Evolutionary conservation across 495 filamentous ascomycete species (phyloP).

Genomic region (Aspergillus egyptiacus): DNA sequence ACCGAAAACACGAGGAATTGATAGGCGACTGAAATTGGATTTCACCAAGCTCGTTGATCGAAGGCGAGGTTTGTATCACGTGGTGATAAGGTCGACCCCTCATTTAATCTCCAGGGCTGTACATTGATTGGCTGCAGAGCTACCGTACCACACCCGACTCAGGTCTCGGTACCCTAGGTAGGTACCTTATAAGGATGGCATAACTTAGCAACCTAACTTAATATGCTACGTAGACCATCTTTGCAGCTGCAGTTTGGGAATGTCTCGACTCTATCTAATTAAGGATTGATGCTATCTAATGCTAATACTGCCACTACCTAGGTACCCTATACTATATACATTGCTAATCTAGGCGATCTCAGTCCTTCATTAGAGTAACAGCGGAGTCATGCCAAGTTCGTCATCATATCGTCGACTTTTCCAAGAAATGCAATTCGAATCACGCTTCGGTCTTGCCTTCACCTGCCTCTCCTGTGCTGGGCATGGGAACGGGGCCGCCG

Average conservation of each 20-base stretch:
- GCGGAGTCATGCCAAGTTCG: slow-evolving; percentile 1
- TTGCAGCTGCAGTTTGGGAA: too few relatives aligned
- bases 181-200: too few relatives aligned
- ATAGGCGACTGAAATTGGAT: neutral
- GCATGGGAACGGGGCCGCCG: slow-evolving; percentile 75
- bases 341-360: neutral
- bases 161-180: too few relatives aligned
- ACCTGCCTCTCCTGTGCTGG: slow-evolving; percentile 16
- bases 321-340: slow-evolving; percentile 6
- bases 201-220: too few relatives aligned
- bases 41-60: neutral
- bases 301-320: neutral
- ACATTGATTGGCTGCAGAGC: too few relatives aligned
- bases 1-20: neutral
- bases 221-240: too few relatives aligned
- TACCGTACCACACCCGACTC: too few relatives aligned
- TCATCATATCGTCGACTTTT: slow-evolving; percentile 7
- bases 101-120: too few relatives aligned
- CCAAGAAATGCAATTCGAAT: neutral
- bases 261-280: neutral
- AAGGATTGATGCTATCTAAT: slow-evolving; percentile 1
- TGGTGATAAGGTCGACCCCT: too few relatives aligned
- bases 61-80: too few relatives aligned
- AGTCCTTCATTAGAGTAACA: neutral
- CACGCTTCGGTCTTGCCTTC: slow-evolving; percentile 6